phyloP scores from a whole-genome alignment of 2,329 filamentous ascomycete genomes.

The Clarireedia paspali region DNA sequence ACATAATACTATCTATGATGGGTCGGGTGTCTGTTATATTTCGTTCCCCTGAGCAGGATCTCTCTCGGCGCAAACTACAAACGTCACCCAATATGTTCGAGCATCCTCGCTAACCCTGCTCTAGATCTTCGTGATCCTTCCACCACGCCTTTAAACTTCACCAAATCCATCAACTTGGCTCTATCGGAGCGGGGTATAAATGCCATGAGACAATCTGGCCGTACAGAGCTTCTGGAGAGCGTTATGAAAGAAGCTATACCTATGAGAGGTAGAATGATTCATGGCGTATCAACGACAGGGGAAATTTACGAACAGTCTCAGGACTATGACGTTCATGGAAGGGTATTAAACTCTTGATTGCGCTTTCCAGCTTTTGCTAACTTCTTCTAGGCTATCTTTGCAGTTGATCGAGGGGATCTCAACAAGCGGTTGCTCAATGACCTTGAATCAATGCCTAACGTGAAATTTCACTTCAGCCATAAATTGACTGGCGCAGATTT shows the following conservation, averaged over 20 bases:
- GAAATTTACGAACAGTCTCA: conserved; percentile 71
- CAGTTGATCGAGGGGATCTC: conserved; percentile 75
- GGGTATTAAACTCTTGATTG: conserved; percentile 43
- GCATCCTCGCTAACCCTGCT: not conserved
- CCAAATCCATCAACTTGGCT: conserved; percentile 96
- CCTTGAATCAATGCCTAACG: conserved; percentile 77
- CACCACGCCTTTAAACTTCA: conserved; percentile 86
- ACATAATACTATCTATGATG: too few species aligned
- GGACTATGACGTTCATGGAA: conserved; percentile 80
- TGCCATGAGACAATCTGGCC: conserved; percentile 66
- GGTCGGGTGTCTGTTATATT: too few species aligned
- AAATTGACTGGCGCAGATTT: conserved; percentile 91
- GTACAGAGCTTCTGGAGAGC: conserved; percentile 60
- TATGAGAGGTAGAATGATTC: conserved; percentile 96
- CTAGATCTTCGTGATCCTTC: conserved; percentile 78
- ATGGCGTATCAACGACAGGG: conserved; percentile 58
- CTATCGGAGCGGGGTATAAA: conserved; percentile 91
- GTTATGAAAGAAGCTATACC: conserved; percentile 76
- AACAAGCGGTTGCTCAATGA: conserved; percentile 81
- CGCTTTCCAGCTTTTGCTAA: not conserved
- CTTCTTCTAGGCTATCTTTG: conserved; percentile 62
- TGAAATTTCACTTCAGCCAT: conserved; percentile 86
- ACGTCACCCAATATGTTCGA: not conserved
- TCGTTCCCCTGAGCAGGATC: too few species aligned
- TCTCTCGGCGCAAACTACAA: too few species aligned